These are phyloP conservation scores for Ogataea henricii DNA, from an alignment of 805 yeast species.

Conservation along the genomic window DNA sequence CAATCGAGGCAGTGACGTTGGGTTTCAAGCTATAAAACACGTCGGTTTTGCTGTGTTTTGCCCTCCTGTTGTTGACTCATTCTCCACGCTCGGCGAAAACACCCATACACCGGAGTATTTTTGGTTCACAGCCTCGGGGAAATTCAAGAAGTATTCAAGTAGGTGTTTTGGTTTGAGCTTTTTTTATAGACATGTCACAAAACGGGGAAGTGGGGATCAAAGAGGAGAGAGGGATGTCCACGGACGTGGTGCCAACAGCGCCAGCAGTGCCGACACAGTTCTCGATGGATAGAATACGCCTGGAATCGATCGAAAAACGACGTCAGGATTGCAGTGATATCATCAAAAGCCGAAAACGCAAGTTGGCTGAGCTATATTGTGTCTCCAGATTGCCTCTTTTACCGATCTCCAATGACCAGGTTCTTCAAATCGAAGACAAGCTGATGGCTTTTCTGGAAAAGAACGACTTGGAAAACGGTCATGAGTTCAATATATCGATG, in stretches of 20 bases:
- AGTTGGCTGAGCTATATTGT: slow-evolving; percentile 62
- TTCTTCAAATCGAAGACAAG: slow-evolving; percentile 41
- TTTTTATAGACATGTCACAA: not conserved
- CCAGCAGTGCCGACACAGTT: slow-evolving; percentile 3
- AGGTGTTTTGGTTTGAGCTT: not conserved
- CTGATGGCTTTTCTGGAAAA: slow-evolving; percentile 48
- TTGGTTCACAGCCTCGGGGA: no score
- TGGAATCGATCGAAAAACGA: slow-evolving; percentile 48
- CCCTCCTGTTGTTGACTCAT: slow-evolving; percentile 9
- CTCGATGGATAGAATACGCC: slow-evolving; percentile 44
- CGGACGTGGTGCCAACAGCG: not conserved
- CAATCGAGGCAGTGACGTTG: slow-evolving; percentile 2
- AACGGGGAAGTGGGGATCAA: slow-evolving; percentile 1
- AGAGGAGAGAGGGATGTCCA: not conserved
- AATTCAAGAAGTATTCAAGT: no score
- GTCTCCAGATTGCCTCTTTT: slow-evolving; percentile 54
- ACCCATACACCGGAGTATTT: slow-evolving; percentile 1
- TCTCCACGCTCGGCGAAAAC: slow-evolving; percentile 1
- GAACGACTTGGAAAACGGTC: slow-evolving; percentile 54
- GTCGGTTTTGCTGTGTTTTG: slow-evolving; percentile 6
- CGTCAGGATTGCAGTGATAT: slow-evolving; percentile 45
- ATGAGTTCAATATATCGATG: slow-evolving; percentile 38
- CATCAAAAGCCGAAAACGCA: slow-evolving; percentile 54
- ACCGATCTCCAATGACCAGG: slow-evolving; percentile 42
- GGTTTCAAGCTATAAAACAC: not conserved